Percentiles rank a stretch among this genome's conserved stretches.
These are phyloP conservation scores for Russula brevipes DNA, from an alignment of 768 basidiomycete species.

Conservation along the genomic window DNA sequence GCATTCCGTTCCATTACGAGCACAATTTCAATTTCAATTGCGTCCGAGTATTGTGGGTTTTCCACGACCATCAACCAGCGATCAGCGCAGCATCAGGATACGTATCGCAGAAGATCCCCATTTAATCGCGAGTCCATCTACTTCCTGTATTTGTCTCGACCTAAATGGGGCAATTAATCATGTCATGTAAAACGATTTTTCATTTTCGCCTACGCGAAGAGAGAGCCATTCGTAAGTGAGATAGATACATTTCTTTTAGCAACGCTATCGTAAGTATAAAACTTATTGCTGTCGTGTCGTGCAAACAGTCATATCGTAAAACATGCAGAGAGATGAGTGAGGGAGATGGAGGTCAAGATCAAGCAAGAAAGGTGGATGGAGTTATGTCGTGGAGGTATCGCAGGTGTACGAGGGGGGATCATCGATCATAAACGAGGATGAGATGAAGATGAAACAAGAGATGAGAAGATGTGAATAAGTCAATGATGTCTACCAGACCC, in stretches of 20 bases:
- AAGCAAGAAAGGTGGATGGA: background rate
- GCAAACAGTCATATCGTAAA: slow-evolving; percentile 5
- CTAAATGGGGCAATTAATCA: no score
- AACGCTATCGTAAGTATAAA: slow-evolving; percentile 10
- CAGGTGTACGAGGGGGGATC: background rate
- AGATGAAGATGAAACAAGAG: no score
- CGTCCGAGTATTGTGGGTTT: no score
- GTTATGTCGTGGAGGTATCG: background rate
- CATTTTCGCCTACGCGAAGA: background rate
- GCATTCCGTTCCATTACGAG: no score
- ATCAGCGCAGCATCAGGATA: no score
- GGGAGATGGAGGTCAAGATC: background rate
- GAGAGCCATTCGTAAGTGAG: background rate
- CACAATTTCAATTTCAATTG: no score
- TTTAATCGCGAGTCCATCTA: no score
- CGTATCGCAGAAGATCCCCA: no score
- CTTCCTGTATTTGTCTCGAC: no score
- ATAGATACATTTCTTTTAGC: slow-evolving; percentile 3
- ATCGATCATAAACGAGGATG: background rate
- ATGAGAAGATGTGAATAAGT: background rate
- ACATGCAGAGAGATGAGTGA: background rate
- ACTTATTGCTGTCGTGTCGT: slow-evolving; percentile 13
- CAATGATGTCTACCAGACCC: slow-evolving; percentile 1
- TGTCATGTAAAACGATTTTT: background rate
- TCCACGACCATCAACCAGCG: no score